Evolutionary conservation across 306 rosid species (phyloP), one percentile per base, ranked within the genome.

Genomic region (Cicer bijugum): DNA sequence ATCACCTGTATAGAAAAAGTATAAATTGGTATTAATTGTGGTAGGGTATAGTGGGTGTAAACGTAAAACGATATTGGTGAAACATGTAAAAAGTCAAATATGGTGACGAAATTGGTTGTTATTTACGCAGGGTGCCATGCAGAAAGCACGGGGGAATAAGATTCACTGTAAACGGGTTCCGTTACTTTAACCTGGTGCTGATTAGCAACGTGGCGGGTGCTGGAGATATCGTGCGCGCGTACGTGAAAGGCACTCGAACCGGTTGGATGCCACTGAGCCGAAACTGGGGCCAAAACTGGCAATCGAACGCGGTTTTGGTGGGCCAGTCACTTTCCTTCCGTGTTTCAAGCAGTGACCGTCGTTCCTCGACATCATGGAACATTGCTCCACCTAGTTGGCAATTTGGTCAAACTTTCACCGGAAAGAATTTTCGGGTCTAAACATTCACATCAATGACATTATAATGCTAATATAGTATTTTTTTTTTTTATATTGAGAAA

Each of bases 271-370:
- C 83, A 65, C 19, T 93, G 89, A 93, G 97, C 80, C 83, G 98
- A 0, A 93, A 93, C 91, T 93, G 98, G 98, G 98, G 98, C 5
- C 98, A 93, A 44, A 93, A 93, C 68, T 93, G 98, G 98, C 97
- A 93, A 81, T 93, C 98, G 4, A 93, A 91, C 79, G 85, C 96
- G 9, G 96, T 88, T 8, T 73, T 93, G 79, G 96, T 84, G 72
- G 97, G 97, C 23, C 98, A 93, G 69, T 64, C 97, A 0, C 48
- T 93, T 60, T 93, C 97, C 0, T 93, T 93, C 59, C 72, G 98
- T 17, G 90, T 93, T n/a, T 82, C 91, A 1, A 85, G 84, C 69
- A 89, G 98, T 19, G 98, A 93, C 86, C 82, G 98, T 5, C 84
- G 98, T 15, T 76, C 85, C 50, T 93, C 98, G 12, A 93, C 98